Percentiles rank a stretch among this genome's conserved stretches.
These are phyloP conservation scores for Phaeotremella skinneri DNA, from an alignment of 768 basidiomycete species.

Conservation along the genomic window DNA sequence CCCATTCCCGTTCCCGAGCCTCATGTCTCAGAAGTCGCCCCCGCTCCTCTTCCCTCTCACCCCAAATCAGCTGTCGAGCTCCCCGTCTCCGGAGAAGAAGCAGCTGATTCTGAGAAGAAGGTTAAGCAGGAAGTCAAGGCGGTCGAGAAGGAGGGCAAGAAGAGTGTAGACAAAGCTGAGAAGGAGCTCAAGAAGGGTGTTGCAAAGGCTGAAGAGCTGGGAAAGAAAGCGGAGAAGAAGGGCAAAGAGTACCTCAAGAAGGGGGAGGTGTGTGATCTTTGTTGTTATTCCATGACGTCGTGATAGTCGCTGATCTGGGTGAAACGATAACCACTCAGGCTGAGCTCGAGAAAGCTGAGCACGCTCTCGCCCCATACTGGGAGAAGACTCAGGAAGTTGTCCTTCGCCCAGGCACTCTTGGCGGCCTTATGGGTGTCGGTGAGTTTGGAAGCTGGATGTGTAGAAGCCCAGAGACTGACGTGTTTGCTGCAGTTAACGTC, in stretches of 20 bases:
- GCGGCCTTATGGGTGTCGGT: slow-evolving; percentile 71
- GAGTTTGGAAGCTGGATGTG: slow-evolving; percentile 34
- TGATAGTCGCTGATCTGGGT: not conserved
- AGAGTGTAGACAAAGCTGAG: slow-evolving; percentile 58
- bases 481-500: slow-evolving; percentile 61
- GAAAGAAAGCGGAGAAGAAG: slow-evolving; percentile 21
- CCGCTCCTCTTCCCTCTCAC: slow-evolving; percentile 37
- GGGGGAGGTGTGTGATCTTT: slow-evolving; percentile 24
- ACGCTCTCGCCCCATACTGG: slow-evolving; percentile 41
- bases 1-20: slow-evolving; percentile 27
- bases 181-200: slow-evolving; percentile 45
- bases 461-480: not conserved
- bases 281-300: not conserved
- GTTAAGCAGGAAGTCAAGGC: slow-evolving; percentile 33
- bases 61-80: slow-evolving; percentile 23
- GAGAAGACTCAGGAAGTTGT: slow-evolving; percentile 60
- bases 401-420: slow-evolving; percentile 66
- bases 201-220: slow-evolving; percentile 21
- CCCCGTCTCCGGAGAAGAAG: slow-evolving; percentile 35
- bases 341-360: slow-evolving; percentile 47
- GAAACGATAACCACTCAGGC: slow-evolving; percentile 8
- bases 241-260: slow-evolving; percentile 32
- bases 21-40: slow-evolving; percentile 30
- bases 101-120: slow-evolving; percentile 33
- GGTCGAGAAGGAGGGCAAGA: slow-evolving; percentile 53